Evolutionary conservation across 2,329 filamentous ascomycete species (phyloP), one percentile per base, ranked within the genome.

Genomic region (Penicillium thymicola): DNA sequence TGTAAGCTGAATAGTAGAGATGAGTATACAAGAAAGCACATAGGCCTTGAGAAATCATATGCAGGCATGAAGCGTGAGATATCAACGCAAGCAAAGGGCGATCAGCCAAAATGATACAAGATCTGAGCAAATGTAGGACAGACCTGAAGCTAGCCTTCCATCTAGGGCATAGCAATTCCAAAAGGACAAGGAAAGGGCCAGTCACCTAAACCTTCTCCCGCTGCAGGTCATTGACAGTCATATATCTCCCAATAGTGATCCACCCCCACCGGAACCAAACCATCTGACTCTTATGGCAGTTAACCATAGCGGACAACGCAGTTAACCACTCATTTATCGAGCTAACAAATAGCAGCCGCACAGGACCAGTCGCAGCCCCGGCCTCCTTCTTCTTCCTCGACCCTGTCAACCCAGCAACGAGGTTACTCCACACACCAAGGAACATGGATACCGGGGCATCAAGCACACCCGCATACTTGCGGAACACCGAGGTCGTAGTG

Each of bases 241-340:
- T 97, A 76, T 97, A 99, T 59, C 94, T 82, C 68, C 92, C 94
- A 55, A 96, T 72, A 0, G 85, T 82, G 70, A 99, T 96, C 92
- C 92, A 99, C 3, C 92, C 90, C 84, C 92, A 97, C 8, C 94
- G 85, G 71, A 97, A 99, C 94, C 94, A 99, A 37, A 90, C 85
- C 94, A 99, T 99, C 81, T 99, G 94, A 74, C 92, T 97, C 76
- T 86, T 81, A 78, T 99, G 94, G 28, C 90, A 93, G 53, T 83
- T 81, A 2, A 89, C 92, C 94, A 99, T 99, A 32, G 94, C 92
- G 53, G 79, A 82, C 78, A 92, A 88, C 8, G 90, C 93, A 30
- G 81, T 83, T 61, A 87, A 80, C 61, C 88, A 85, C 54, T 82
- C 81, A 5, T 75, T 70, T 16, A 91, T 79, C 9, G 83, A 82